Evolutionary conservation across 2,329 filamentous ascomycete species (phyloP), one percentile per base, ranked within the genome.

Genomic region (Plectosphaerella plurivora): DNA sequence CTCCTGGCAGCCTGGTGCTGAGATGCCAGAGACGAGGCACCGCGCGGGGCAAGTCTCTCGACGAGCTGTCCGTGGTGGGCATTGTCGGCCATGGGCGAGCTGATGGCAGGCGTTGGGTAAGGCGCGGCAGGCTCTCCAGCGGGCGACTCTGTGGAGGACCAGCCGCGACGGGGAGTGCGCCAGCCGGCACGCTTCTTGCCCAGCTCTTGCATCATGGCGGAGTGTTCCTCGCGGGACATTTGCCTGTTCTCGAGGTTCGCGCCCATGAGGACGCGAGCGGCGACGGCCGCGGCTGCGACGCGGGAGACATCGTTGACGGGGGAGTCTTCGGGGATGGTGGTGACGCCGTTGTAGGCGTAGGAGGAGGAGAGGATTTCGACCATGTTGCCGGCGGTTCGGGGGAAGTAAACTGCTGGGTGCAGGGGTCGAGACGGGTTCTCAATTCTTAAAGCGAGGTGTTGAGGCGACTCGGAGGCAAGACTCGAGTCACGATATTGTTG

Each of bases 121-220:
- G 54, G 50, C 55, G 51, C 58, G 51, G 48, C 55, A 54, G 14
- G 57, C 57, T 51, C 47, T 15, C 55, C 48, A 15, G 49, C 54
- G 37, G 56, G 68, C 50, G 73, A 74, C 41, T 78, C 74, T 44
- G 72, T 71, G 61, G 75, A 68, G 33, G 75, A 76, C 63, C 74
- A 75, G 15, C 76, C 73, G 41, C 76, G 70, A 42, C 73, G 67
- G 2, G 76, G 74, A 7, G 68, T 57, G 47, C 69, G 69, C 59
- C 70, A 68, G 53, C 65, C 53, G 15, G 62, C 64, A 33, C 68
- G 67, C 59, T 68, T 66, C 45, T 64, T 61, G 56, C 61, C 67
- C 18, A 72, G 61, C 51, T 76, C 73, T 52, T 63, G 68, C 51
- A 69, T 63, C 55, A 67, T 68, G 39, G 65, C 62, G 16, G 61